Conservation (phyloP, 257 asterid genomes). For the Perilla frutescens region DNA sequence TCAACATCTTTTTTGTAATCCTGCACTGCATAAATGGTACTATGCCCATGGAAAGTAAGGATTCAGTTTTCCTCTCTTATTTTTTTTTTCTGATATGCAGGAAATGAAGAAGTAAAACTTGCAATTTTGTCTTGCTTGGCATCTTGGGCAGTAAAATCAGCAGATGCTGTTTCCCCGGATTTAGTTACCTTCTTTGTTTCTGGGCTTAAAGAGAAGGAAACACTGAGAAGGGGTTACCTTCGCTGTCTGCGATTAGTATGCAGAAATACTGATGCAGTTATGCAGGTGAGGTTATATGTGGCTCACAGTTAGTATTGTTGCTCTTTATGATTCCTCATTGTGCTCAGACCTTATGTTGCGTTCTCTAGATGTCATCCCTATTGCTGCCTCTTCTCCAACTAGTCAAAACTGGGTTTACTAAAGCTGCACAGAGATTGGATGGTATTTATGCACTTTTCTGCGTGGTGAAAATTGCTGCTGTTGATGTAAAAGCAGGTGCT, state of each 20-base stretch:
- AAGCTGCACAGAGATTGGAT: constrained; percentile 93
- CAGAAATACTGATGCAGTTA: constrained; percentile 73
- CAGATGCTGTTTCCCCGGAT: constrained; percentile 63
- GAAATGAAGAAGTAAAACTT: constrained; percentile 96
- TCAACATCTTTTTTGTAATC: constrained; percentile 7
- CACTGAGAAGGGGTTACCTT: constrained; percentile 85
- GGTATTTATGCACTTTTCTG: constrained; percentile 89
- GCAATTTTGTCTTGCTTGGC: constrained; percentile 82
- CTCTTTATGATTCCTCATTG: constrained; percentile 25
- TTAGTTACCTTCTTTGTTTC: constrained; percentile 63
- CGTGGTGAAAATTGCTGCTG: constrained; percentile 72
- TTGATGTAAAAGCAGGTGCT: constrained; percentile 96
- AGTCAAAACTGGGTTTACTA: constrained; percentile 91
- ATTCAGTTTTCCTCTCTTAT: constrained; percentile 12
- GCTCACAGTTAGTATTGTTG: constrained; percentile 15
- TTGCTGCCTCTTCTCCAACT: constrained; percentile 85
- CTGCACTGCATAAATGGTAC: constrained; percentile 25
- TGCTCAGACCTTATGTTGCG: constrained; percentile 27
- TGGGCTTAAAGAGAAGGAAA: constrained; percentile 95
- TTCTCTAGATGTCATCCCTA: constrained; percentile 74
- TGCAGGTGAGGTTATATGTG: constrained; percentile 51
- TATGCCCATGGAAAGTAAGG: constrained; percentile 25
- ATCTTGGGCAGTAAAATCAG: constrained; percentile 82
- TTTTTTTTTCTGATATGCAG: constrained; percentile 52
- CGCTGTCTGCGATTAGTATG: constrained; percentile 76